Base-by-base conservation (phyloP, 768 basidiomycete species). In the Russula abietina region DNA sequence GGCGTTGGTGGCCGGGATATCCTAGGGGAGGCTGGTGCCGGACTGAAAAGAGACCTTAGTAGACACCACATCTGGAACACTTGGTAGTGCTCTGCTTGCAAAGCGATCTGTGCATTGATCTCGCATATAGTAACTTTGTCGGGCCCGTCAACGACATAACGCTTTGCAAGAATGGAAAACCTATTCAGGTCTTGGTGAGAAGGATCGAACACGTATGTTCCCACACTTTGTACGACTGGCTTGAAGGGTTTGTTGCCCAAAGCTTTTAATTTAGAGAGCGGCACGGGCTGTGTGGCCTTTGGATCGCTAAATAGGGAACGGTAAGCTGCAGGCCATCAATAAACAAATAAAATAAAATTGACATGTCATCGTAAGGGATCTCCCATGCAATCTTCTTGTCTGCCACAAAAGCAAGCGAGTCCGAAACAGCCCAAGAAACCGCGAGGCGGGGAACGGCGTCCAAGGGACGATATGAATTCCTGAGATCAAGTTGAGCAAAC, bases 351-450 rank as follows among this genome's bases (percentile, higher is more conserved):
- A 52, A 24, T 33, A 50, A 8, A 22, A 33, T n/a, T 14, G 17
- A 74, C 91, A 86, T 68, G 68, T 93, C 91, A 65, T 93, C 91
- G 62, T 88, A 93, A 2, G 91, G 91, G 2, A 86, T 71, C 68
- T 91, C 88, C 79, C 82, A 85, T 43, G 70, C 71, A 6, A 69
- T 65, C 46, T 74, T 75, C n/a, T 73, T 74, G 57, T 88, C 88
- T 2, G 81, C 71, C 12, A 87, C 84, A 67, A 93, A 92, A 7
- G 84, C 76, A 49, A 93, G 71, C 2, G 83, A 78, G 3, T 89
- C 88, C 14, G 78, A 61, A 2, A 80, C 79, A 32, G 85, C 83
- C 89, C 90, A 93, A 1, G 86, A 78, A 16, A 82, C 68, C 2
- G 87, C 79, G 1, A 80, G 77, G 8, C 88, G 81, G 17, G 87